phyloP scores from a whole-genome alignment of 1,284 basidiomycete genomes.

The Retiboletus flavoniger region DNA sequence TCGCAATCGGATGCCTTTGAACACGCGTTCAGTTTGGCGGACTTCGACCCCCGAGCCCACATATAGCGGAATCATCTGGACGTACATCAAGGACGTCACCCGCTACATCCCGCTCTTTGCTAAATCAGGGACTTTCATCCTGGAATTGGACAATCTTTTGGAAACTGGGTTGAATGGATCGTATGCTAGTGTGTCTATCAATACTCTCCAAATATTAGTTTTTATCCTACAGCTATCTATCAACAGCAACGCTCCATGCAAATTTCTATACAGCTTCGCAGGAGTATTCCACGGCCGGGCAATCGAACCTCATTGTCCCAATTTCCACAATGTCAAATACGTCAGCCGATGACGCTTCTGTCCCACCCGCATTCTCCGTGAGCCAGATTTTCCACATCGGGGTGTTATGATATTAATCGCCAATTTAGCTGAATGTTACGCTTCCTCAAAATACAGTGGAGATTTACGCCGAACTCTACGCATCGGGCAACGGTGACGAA shows the following conservation, averaged over 20 bases:
- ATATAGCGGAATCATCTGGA: slow-evolving; percentile 72
- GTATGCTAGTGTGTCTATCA: slow-evolving; percentile 56
- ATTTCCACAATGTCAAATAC: slow-evolving; percentile 61
- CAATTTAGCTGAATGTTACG: slow-evolving; percentile 58
- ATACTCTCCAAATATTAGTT: neutral
- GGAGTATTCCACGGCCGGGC: slow-evolving; percentile 54
- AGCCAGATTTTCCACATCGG: slow-evolving; percentile 18
- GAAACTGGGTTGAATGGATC: slow-evolving; percentile 57
- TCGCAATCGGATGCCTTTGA: neutral
- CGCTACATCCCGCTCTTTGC: slow-evolving; percentile 69
- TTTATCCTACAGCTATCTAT: neutral
- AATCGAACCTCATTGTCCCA: slow-evolving; percentile 65
- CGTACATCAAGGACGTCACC: slow-evolving; percentile 73
- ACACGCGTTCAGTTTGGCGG: slow-evolving; percentile 57
- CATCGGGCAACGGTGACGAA: slow-evolving; percentile 71
- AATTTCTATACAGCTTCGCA: slow-evolving; percentile 66
- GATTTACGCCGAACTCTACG: slow-evolving; percentile 69
- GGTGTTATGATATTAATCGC: neutral
- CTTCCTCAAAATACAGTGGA: slow-evolving; percentile 66
- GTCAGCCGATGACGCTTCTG: slow-evolving; percentile 66
- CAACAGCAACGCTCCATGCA: slow-evolving; percentile 60
- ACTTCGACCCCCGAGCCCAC: slow-evolving; percentile 79
- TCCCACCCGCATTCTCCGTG: slow-evolving; percentile 72
- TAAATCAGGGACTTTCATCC: slow-evolving; percentile 62
- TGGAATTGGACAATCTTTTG: slow-evolving; percentile 71